These are phyloP conservation scores for Tolypocladium tropicale DNA, from an alignment of 2,329 filamentous ascomycete species.

Conservation along the genomic window DNA sequence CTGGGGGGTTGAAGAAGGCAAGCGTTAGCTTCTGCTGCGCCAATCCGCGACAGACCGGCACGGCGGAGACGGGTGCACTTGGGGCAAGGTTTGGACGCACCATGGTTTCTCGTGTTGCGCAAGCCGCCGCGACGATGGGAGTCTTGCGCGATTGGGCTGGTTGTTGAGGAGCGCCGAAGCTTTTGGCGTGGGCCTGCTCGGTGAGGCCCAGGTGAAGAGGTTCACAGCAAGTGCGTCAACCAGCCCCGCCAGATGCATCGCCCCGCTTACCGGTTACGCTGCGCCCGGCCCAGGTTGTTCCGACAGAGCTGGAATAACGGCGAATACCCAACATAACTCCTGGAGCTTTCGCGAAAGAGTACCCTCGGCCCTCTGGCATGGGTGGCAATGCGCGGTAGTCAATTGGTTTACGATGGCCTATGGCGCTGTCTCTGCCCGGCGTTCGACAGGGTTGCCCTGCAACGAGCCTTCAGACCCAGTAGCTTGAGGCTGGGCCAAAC, in stretches of 20 bases:
- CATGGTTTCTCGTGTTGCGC: neutral
- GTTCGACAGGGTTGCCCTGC: slow-evolving; percentile 30
- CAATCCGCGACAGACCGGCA: neutral
- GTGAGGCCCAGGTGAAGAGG: slow-evolving; percentile 9
- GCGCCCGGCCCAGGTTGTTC: neutral
- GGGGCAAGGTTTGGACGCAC: neutral
- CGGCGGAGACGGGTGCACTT: neutral
- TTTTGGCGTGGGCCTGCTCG: neutral
- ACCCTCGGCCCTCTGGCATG: neutral
- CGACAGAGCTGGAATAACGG: neutral
- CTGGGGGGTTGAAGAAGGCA: slow-evolving; percentile 24
- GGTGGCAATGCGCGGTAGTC: slow-evolving; percentile 16
- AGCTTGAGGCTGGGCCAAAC: neutral
- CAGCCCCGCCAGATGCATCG: slow-evolving; percentile 17
- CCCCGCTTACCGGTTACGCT: slow-evolving; percentile 12
- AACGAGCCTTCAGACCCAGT: slow-evolving; percentile 17
- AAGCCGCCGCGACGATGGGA: neutral
- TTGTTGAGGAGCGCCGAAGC: neutral
- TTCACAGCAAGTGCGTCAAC: slow-evolving; percentile 7
- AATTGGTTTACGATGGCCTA: slow-evolving; percentile 43
- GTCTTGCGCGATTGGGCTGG: neutral
- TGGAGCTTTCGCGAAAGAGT: neutral
- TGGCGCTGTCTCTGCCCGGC: slow-evolving; percentile 55
- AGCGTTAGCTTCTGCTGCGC: slow-evolving; percentile 9
- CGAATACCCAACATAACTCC: neutral